phyloP scores from a whole-genome alignment of 257 asterid species.

The Fraxinus anomala region DNA sequence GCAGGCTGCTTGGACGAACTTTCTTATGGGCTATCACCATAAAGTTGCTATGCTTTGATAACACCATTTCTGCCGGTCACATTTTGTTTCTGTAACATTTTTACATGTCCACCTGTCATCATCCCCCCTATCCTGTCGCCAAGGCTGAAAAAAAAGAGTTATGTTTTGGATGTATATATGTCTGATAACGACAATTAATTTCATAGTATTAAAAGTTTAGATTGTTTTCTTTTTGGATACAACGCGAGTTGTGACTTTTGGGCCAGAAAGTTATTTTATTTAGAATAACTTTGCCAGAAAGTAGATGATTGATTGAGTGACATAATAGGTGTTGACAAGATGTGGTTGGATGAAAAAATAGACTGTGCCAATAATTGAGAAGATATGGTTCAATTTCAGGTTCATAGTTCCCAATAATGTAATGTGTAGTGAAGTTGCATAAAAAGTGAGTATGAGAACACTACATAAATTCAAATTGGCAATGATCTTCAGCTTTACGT shows the following conservation, averaged over 20 bases:
- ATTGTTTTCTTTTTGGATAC: too few relatives aligned
- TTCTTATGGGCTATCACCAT: background rate
- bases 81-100: background rate
- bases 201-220: background rate
- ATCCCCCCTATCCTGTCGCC: background rate
- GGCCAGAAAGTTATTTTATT: too few relatives aligned
- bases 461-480: background rate
- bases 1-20: conserved; percentile 8
- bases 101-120: background rate
- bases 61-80: background rate
- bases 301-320: too few relatives aligned
- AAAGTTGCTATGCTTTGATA: background rate
- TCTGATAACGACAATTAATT: background rate
- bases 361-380: too few relatives aligned
- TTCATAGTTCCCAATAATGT: background rate
- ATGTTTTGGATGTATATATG: background rate
- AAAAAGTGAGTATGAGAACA: background rate
- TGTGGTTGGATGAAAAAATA: too few relatives aligned
- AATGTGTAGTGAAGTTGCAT: background rate
- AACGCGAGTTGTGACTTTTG: too few relatives aligned
- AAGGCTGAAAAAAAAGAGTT: background rate
- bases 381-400: background rate
- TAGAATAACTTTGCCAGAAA: too few relatives aligned
- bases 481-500: background rate
- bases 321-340: too few relatives aligned